Evolutionary conservation across 176 grass and related monocot genomes (phyloP).

Genomic region (Metroxylon sagu): DNA sequence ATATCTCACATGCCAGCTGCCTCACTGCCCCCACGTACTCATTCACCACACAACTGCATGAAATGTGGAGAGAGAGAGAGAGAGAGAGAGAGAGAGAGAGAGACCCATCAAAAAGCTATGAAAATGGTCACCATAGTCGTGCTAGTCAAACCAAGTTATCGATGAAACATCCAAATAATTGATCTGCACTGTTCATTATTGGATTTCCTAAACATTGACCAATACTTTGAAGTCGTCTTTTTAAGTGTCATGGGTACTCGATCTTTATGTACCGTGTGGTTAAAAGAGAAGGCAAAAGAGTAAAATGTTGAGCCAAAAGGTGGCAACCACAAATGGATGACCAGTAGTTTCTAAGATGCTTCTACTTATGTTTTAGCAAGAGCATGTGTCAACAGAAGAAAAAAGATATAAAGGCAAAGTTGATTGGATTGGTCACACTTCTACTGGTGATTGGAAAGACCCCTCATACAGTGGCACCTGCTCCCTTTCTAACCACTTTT

Average conservation of each 20-base stretch:
- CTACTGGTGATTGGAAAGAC: constrained; percentile 69
- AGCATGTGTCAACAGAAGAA: too few relatives aligned
- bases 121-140: too few relatives aligned
- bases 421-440: constrained; percentile 39
- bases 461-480: constrained; percentile 31
- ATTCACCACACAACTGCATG: constrained; percentile 71
- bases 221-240: too few relatives aligned
- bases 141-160: too few relatives aligned
- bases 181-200: too few relatives aligned
- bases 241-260: constrained; percentile 13
- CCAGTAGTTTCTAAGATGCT: too few relatives aligned
- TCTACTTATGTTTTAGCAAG: too few relatives aligned
- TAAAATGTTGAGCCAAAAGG: too few relatives aligned
- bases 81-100: constrained; percentile 17
- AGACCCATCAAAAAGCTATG: constrained; percentile 6
- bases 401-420: too few relatives aligned
- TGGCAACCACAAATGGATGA: too few relatives aligned
- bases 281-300: background rate
- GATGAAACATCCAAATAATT: too few relatives aligned
- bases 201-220: too few relatives aligned
- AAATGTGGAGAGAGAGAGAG: constrained; percentile 17
- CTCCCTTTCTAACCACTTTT: constrained; percentile 4
- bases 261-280: constrained; percentile 13
- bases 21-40: constrained; percentile 69
- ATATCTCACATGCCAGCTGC: constrained; percentile 73